These are phyloP conservation scores for Cairneyella variabilis DNA, from an alignment of 495 filamentous ascomycete genomes.

Conservation along the genomic window DNA sequence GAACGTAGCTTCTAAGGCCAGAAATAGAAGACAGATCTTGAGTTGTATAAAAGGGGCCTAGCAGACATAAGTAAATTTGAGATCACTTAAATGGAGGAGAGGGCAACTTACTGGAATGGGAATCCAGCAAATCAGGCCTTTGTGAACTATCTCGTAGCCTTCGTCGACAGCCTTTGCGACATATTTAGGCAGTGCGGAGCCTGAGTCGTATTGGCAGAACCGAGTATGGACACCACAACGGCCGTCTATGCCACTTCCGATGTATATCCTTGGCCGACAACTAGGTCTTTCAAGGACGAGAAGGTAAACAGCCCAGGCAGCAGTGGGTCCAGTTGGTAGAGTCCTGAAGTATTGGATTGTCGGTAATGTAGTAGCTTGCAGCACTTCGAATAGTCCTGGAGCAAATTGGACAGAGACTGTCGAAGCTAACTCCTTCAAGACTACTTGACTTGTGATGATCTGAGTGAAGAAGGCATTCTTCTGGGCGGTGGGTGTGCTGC, in stretches of 20 bases:
- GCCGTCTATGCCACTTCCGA: slow-evolving; percentile 3
- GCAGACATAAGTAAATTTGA: too few relatives aligned
- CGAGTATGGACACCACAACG: neutral
- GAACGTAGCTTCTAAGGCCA: slow-evolving; percentile 8
- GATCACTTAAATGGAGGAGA: too few relatives aligned
- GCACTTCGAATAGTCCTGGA: slow-evolving; percentile 11
- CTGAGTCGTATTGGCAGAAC: neutral
- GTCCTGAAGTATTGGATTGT: slow-evolving; percentile 11
- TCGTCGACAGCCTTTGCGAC: slow-evolving; percentile 2
- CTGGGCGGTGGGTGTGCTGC: slow-evolving; percentile 1
- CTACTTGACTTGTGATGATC: slow-evolving; percentile 2
- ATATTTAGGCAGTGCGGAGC: neutral
- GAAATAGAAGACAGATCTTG: slow-evolving; percentile 3
- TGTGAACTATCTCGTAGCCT: slow-evolving; percentile 7
- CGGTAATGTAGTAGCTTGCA: slow-evolving; percentile 11
- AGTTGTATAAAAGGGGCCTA: too few relatives aligned
- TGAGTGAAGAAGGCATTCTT: neutral
- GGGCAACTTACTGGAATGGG: too few relatives aligned
- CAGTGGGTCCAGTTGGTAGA: too few relatives aligned
- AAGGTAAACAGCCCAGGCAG: slow-evolving; percentile 9
- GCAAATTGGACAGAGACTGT: slow-evolving; percentile 6
- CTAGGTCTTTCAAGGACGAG: slow-evolving; percentile 8
- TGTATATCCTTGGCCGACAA: slow-evolving; percentile 10
- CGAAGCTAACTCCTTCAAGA: slow-evolving; percentile 2
- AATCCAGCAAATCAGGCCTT: slow-evolving; percentile 10